Evolutionary conservation across 768 basidiomycete species (phyloP).

Genomic region (Lactarius hengduanensis): DNA sequence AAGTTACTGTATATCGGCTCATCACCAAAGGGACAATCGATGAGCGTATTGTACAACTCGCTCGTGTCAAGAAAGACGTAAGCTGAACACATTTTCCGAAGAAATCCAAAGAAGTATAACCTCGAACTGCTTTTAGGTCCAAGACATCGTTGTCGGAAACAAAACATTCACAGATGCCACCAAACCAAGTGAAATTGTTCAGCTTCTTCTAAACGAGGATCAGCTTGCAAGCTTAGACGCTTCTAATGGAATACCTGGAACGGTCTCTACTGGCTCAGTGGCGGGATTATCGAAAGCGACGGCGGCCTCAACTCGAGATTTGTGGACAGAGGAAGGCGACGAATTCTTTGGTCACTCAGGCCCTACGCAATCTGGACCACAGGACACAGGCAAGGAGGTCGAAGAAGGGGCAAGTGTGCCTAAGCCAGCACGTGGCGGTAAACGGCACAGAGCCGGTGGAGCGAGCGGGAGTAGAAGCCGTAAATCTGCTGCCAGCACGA

Average conservation of each 20-base stretch:
- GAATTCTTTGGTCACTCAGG: constrained; percentile 74
- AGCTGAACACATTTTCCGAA: constrained; percentile 31
- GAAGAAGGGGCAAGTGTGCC: constrained; percentile 28
- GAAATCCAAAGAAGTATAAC: constrained; percentile 18
- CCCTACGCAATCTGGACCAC: constrained; percentile 29
- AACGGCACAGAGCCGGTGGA: constrained; percentile 38
- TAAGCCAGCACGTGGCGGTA: constrained; percentile 34
- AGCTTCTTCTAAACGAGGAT: constrained; percentile 90
- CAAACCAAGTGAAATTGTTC: constrained; percentile 96
- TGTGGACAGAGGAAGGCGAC: constrained; percentile 87
- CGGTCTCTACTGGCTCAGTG: constrained; percentile 39
- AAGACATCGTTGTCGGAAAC: constrained; percentile 98
- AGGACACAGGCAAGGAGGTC: constrained; percentile 32
- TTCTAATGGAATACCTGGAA: constrained; percentile 40
- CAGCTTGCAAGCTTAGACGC: constrained; percentile 74
- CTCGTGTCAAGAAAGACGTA: constrained; percentile 96
- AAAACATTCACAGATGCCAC: constrained; percentile 92
- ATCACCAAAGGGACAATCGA: constrained; percentile 95
- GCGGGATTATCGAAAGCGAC: constrained; percentile 37
- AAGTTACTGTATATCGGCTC: constrained; percentile 94
- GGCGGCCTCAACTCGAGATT: constrained; percentile 50
- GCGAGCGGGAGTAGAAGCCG: constrained; percentile 38
- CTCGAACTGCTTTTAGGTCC: constrained; percentile 58
- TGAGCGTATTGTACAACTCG: constrained; percentile 94
- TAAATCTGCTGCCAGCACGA: constrained; percentile 31